Base-by-base conservation (phyloP, 2,329 filamentous ascomycete species). In the Arthroderma uncinatum region DNA sequence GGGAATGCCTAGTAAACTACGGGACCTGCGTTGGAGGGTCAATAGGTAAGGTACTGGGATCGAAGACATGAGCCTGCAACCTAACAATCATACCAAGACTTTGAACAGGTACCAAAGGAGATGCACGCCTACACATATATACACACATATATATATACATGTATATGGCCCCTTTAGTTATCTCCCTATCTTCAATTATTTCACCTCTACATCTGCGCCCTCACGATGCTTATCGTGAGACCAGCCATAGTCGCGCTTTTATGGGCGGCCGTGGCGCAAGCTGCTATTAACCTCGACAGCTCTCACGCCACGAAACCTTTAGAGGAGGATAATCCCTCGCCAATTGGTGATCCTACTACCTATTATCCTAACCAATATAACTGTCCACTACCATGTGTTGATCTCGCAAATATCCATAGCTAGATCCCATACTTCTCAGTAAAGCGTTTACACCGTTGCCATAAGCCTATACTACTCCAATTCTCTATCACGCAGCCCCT, bases 391-490 rank as follows among this genome's bases (percentile, higher is more conserved):
- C 50, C 48, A 36, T 53, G 33, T 53, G 28, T 34, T 21, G 50
- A 53, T 23, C 36, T 36, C 25, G 50, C 28, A 53, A 53, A 53
- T 23, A 37, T 16, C 19, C 50, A 53, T 39, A 37, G 50, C 19
- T 56, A 40, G 54, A 48, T 48, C 37, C 39, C 42, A 4, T 56
- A 56, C 28, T 50, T 50, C 19, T 56, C 54, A 10, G 54, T 56
- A 14, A 28, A 33, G n/a, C 54, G 54, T 19, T 37, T 56, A 10
- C 33, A 19, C 54, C 39, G 39, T 23, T 56, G 54, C 40, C n/a
- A 56, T 8, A 23, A 56, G 54, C 54, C 54, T 21, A 30, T 56
- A 12, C 40, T 56, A 10, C 10, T 56, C n/a, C 25, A 56, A 19
- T 36, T 56, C 16, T 50, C 54, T n/a, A 25, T 56, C 42, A 34